Base-by-base conservation (phyloP, 805 yeast species). In the Kluyveromyces starmeri region DNA sequence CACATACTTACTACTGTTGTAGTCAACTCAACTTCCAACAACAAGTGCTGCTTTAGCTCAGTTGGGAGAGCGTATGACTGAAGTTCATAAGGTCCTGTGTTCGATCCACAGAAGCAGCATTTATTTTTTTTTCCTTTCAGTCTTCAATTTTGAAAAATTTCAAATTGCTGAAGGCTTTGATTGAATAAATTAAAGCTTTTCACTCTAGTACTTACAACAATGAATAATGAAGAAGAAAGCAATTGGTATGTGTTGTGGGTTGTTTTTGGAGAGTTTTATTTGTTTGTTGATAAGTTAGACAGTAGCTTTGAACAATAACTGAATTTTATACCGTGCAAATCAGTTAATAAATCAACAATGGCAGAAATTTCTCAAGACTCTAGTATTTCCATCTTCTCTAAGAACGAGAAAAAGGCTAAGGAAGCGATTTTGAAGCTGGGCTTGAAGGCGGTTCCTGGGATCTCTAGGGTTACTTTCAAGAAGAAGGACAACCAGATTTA, bases 381-480 rank as follows among this genome's bases (percentile, higher is more conserved):
- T 39, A 53, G 52, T 48, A 60, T 56, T 58, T 70, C 78, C 59
- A 73, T 88, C 64, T 70, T 83, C 65, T 71, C 85, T 62, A 83
- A 81, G 70, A 81, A 84, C 70, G 96, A 88, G 71, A 83, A 83
- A 76, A 88, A 89, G 73, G 96, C 97, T 55, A 82, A 92, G 71
- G 85, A 81, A 60, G 65, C 79, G 55, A 79, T 92, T 68, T 68
- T 76, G 68, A 88, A 86, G 71, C 75, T 88, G 55, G 84, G 81
- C 65, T 73, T 89, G 68, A 83, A 83, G 75, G 83, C 75, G 68
- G 75, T 92, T 59, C 82, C 81, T 61, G 96, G 95, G 55, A 83
- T 89, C 61, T 69, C 83, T 61, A 83, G 97, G 70, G 97, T 92
- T 59, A 86, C 96, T 51, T 82, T 89, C 77, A 84, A 81, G 71